These are phyloP conservation scores for Eucalyptus cloeziana DNA, from an alignment of 345 rosid genomes.

Conservation along the genomic window DNA sequence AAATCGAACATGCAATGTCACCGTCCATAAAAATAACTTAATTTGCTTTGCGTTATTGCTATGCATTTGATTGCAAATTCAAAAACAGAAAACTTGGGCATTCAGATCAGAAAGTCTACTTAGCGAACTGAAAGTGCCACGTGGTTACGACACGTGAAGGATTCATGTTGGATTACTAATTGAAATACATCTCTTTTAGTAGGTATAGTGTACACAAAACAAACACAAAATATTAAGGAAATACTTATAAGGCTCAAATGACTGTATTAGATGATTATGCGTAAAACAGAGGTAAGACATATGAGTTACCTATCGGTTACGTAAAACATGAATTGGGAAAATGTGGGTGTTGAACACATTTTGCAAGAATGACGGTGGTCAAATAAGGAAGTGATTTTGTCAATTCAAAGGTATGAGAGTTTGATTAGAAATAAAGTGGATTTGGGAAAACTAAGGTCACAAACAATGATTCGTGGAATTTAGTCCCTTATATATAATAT, in stretches of 20 bases:
- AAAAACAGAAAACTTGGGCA: not conserved
- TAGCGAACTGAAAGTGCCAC: not conserved
- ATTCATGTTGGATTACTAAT: not conserved
- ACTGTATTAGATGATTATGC: not conserved
- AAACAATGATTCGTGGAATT: too few relatives aligned
- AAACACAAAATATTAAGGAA: not conserved
- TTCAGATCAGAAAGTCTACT: fast-evolving
- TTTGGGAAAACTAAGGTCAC: not conserved
- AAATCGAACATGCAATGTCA: too few relatives aligned
- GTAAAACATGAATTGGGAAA: not conserved
- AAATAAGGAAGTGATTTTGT: not conserved
- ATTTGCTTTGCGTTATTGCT: not conserved
- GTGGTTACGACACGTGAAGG: not conserved
- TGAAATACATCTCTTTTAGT: not conserved
- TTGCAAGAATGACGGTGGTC: not conserved
- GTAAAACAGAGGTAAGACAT: not conserved
- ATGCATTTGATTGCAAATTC: not conserved
- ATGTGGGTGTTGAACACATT: not conserved
- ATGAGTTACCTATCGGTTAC: not conserved
- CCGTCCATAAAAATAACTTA: not conserved
- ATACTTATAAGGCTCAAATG: not conserved
- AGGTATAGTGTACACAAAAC: not conserved
- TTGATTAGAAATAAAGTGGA: not conserved
- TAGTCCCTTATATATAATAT: not conserved
- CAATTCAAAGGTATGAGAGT: not conserved